phyloP scores from a whole-genome alignment of 1,139 yeast genomes.

The Zygosaccharomyces sapae region DNA sequence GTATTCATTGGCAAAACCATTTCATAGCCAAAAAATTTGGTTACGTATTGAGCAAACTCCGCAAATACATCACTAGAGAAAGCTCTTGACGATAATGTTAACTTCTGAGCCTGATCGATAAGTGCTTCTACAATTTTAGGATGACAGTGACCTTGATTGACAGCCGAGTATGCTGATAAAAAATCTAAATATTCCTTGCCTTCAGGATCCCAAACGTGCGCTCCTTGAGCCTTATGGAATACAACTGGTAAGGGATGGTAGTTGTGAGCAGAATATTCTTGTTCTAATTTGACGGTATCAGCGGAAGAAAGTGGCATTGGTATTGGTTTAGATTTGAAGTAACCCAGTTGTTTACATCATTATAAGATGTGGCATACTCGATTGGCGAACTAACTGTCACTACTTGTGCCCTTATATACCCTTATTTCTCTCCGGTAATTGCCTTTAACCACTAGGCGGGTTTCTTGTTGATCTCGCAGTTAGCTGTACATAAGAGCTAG shows the following conservation, averaged over 20 bases:
- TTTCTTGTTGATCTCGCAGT: slow-evolving; percentile 5
- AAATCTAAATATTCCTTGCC: slow-evolving; percentile 85
- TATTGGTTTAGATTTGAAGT: slow-evolving; percentile 25
- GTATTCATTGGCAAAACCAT: slow-evolving; percentile 97
- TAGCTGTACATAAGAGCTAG: slow-evolving; percentile 4
- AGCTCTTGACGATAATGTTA: slow-evolving; percentile 89
- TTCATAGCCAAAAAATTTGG: slow-evolving; percentile 87
- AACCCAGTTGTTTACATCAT: too few species aligned
- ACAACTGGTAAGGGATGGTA: slow-evolving; percentile 97
- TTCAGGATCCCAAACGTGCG: slow-evolving; percentile 98
- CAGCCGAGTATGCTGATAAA: slow-evolving; percentile 91
- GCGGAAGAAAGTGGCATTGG: slow-evolving; percentile 52
- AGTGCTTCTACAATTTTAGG: slow-evolving; percentile 86
- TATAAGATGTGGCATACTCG: background rate
- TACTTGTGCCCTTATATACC: background rate
- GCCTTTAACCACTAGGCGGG: slow-evolving; percentile 5
- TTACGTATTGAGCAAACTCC: slow-evolving; percentile 77
- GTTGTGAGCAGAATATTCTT: slow-evolving; percentile 88
- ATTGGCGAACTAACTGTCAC: background rate
- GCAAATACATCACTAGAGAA: slow-evolving; percentile 90
- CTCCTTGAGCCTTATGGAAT: slow-evolving; percentile 79
- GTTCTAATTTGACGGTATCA: slow-evolving; percentile 66
- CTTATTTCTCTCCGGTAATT: slow-evolving; percentile 4
- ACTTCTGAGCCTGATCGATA: slow-evolving; percentile 75
- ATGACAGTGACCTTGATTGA: slow-evolving; percentile 97